These are phyloP conservation scores for Hemileia vastatrix DNA, from an alignment of 1,284 basidiomycete species.

Conservation along the genomic window DNA sequence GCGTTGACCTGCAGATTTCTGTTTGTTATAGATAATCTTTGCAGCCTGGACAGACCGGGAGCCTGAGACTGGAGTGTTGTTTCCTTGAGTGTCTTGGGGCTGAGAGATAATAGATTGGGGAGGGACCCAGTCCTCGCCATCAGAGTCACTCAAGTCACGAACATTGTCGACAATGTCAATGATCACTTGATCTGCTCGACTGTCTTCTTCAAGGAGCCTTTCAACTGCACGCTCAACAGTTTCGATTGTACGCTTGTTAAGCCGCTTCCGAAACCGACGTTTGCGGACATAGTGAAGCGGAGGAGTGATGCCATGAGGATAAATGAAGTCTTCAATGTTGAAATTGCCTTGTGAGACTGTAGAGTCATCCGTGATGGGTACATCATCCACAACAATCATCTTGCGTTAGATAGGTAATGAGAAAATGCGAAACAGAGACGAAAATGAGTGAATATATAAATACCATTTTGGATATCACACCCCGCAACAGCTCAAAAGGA, in stretches of 20 bases:
- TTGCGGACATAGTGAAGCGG: conserved; percentile 85
- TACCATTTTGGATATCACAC: conserved; percentile 2
- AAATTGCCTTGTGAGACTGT: conserved; percentile 53
- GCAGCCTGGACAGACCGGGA: background rate
- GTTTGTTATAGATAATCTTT: conserved; percentile 29
- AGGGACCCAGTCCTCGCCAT: conserved; percentile 17
- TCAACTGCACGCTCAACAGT: conserved; percentile 96
- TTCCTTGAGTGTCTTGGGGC: background rate
- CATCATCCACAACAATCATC: conserved; percentile 70
- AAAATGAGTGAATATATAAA: conserved; percentile 1
- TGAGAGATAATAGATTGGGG: background rate
- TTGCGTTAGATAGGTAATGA: conserved; percentile 52
- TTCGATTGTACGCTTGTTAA: conserved; percentile 84
- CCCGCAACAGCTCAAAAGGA: background rate
- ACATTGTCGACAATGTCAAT: conserved; percentile 51
- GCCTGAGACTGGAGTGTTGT: background rate
- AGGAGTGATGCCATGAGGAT: conserved; percentile 92
- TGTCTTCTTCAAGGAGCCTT: conserved; percentile 74
- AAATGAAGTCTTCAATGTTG: conserved; percentile 92
- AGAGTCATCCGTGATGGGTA: conserved; percentile 58
- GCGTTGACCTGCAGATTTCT: conserved; percentile 5
- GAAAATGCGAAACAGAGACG: conserved; percentile 5
- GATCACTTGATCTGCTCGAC: conserved; percentile 60
- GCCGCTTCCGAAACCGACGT: conserved; percentile 80
- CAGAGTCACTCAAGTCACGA: conserved; percentile 47